Base-by-base conservation (phyloP, 306 rosid genomes). In the Vicia faba region DNA sequence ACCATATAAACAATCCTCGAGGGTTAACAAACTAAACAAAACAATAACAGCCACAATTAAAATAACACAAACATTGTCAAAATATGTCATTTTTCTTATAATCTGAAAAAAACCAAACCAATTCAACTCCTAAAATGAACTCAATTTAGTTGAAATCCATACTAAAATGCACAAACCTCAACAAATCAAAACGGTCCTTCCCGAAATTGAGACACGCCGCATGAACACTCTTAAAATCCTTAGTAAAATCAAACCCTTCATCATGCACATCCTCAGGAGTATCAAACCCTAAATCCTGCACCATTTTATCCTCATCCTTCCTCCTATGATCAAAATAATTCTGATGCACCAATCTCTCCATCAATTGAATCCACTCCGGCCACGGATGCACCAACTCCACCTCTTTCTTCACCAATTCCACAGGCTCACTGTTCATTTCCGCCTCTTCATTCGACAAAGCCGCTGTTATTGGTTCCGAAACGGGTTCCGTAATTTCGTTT, bases 361-460 rank as follows among this genome's bases (percentile, higher is more conserved):
- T 86, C 77, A 93, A 64, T 28, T 90, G 97, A 14, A 93, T 80
- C 99, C 99, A 93, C 83, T 93, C 96, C 53, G 97, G 95, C 99
- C 99, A 93, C 1, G 97, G 97, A 40, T 93, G 99, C 64, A 86
- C 88, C 77, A 93, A 40, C 77, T 90, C 97, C 75, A 85, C 85
- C 70, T 64, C 85, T 35, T 69, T 60, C 73, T 71, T 72, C 49
- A 46, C 39, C 29, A 72, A 69, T 14, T 48, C 71, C 14, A 4
- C 36, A 1, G 61, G 5, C 13, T 18, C 9, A 25, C 19, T 35
- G 15, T 7, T 12, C 26, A 10, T 26, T 12, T 10, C 18, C 26
- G 11, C n/a, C 26, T 12, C 44, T 31, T 46, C 39, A 18, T 23
- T 12, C 1, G 60, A 11, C 10, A 65, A 28, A 31, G 67, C 0